A percentile compares a stretch with the other conserved stretches of the same genome.
These are phyloP conservation scores for Leucosporidium creatinivorum DNA, from an alignment of 768 basidiomycete species.

Conservation along the genomic window DNA sequence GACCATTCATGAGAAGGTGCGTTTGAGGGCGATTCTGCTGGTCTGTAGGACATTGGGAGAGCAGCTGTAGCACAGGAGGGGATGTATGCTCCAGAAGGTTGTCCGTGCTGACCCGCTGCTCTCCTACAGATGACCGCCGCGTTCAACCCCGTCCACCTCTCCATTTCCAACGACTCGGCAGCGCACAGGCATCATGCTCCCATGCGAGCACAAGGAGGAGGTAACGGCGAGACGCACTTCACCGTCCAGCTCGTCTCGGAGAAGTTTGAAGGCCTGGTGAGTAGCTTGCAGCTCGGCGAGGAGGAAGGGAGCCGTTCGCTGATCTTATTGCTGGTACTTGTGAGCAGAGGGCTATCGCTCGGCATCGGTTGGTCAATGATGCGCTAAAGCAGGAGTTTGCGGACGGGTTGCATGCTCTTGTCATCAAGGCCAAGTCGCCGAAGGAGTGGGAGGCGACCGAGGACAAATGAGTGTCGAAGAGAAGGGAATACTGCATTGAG, in stretches of 20 bases:
- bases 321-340: no score
- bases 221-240: slow-evolving; percentile 46
- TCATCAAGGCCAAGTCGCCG: slow-evolving; percentile 43
- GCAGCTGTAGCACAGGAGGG: no score
- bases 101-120: neutral
- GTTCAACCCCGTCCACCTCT: slow-evolving; percentile 40
- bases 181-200: slow-evolving; percentile 42
- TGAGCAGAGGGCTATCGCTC: slow-evolving; percentile 41
- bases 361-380: slow-evolving; percentile 46
- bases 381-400: slow-evolving; percentile 45
- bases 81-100: no score
- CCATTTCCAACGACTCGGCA: slow-evolving; percentile 43
- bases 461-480: neutral
- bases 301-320: neutral
- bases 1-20: no score
- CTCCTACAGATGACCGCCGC: slow-evolving; percentile 40
- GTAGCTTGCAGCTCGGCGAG: neutral
- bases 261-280: slow-evolving; percentile 36
- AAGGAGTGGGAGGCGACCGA: slow-evolving; percentile 38
- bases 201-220: slow-evolving; percentile 44
- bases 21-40: no score
- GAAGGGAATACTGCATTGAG: neutral
- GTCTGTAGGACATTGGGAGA: no score
- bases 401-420: slow-evolving; percentile 46
- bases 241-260: slow-evolving; percentile 34